These are phyloP conservation scores for Trypanosoma lewisi DNA, from an alignment of 208 protist species.

Conservation along the genomic window DNA sequence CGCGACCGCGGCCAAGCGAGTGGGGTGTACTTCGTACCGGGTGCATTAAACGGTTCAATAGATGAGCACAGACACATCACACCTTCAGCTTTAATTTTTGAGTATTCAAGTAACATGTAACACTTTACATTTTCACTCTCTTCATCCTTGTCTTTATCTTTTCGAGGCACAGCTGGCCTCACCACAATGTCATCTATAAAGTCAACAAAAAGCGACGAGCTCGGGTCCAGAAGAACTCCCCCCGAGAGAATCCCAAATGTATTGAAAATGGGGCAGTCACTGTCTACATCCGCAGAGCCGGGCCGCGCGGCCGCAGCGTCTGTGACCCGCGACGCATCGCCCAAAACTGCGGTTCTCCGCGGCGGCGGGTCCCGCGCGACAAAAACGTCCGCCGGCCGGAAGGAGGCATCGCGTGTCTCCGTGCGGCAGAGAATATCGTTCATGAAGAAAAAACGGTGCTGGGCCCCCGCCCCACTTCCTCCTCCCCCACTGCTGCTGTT, in stretches of 20 bases:
- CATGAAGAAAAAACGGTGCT: slow-evolving; percentile 47
- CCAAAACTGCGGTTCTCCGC: slow-evolving; percentile 9
- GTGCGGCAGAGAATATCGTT: slow-evolving; percentile 74
- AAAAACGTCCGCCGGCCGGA: slow-evolving; percentile 74
- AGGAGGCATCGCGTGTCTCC: slow-evolving; percentile 39
- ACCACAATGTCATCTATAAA: slow-evolving; percentile 39
- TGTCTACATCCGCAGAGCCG: slow-evolving; percentile 1
- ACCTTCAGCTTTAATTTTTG: slow-evolving; percentile 22
- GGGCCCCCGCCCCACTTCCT: slow-evolving; percentile 3
- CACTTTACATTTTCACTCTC: slow-evolving; percentile 14
- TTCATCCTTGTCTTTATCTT: too few species aligned
- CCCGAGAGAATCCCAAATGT: slow-evolving; percentile 61
- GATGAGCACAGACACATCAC: slow-evolving; percentile 26
- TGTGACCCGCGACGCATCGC: background rate
- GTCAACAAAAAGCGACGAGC: slow-evolving; percentile 37
- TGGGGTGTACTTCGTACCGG: slow-evolving; percentile 17
- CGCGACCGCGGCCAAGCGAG: slow-evolving; percentile 22
- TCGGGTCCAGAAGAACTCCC: slow-evolving; percentile 55
- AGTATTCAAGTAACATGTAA: slow-evolving; percentile 8
- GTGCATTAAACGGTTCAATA: slow-evolving; percentile 27
- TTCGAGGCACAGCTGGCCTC: slow-evolving; percentile 13
- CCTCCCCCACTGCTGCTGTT: background rate
- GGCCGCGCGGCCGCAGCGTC: background rate
- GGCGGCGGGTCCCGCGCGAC: slow-evolving; percentile 28
- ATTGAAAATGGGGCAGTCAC: slow-evolving; percentile 58